Evolutionary conservation across 306 rosid genomes (phyloP).

Genomic region (Cucurbita pepo): DNA sequence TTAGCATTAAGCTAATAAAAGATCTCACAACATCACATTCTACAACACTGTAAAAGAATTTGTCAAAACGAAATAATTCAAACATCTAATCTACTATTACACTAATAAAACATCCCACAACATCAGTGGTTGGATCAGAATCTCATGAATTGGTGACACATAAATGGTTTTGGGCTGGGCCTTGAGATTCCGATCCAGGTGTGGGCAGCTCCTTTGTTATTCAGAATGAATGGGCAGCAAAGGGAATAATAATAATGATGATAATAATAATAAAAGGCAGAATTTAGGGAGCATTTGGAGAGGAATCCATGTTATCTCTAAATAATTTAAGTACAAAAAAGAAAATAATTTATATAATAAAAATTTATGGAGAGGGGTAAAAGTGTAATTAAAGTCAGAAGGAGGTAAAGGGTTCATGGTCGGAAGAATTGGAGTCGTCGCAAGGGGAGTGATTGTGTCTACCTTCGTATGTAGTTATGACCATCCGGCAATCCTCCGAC

Average conservation of each 20-base stretch:
- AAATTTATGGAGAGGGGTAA: background rate
- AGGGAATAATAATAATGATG: background rate
- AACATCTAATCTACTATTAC: too few relatives aligned
- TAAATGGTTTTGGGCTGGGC: too few relatives aligned
- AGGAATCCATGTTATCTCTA: background rate
- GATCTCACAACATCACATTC: too few relatives aligned
- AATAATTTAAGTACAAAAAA: background rate
- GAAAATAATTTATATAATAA: background rate
- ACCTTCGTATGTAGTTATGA: slow-evolving; percentile 95
- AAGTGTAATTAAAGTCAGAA: slow-evolving; percentile 17
- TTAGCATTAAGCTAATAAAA: too few relatives aligned
- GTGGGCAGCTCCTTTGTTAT: too few relatives aligned
- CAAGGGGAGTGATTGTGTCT: slow-evolving; percentile 94
- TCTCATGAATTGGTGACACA: too few relatives aligned
- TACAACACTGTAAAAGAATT: too few relatives aligned
- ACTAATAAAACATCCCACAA: too few relatives aligned
- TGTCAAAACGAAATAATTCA: too few relatives aligned
- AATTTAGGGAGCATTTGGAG: background rate
- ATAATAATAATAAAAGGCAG: background rate
- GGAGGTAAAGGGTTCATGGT: slow-evolving; percentile 75
- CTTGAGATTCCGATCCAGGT: too few relatives aligned
- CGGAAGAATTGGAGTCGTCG: slow-evolving; percentile 77
- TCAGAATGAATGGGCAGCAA: too few relatives aligned
- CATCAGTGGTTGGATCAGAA: too few relatives aligned
- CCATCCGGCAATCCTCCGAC: slow-evolving; percentile 97